These are phyloP conservation scores for Yarrowia sp. DNA, from an alignment of 805 yeast genomes.

Conservation along the genomic window DNA sequence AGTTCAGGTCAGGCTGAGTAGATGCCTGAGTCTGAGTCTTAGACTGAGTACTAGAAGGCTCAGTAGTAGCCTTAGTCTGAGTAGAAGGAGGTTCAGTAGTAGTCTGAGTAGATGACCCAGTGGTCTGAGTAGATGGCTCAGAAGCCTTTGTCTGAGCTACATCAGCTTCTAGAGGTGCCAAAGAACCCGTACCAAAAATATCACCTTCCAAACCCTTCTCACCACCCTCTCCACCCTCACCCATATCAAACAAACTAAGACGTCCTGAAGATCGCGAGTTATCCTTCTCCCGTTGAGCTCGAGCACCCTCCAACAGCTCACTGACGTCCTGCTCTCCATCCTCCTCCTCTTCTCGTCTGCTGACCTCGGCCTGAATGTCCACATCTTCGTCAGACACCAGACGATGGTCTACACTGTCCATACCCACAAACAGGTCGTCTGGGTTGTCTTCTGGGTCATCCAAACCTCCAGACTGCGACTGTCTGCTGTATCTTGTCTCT, in stretches of 20 bases:
- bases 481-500: background rate
- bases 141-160: too few relatives aligned
- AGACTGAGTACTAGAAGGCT: background rate
- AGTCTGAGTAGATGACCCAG: too few relatives aligned
- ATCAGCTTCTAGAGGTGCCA: background rate
- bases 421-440: conserved; percentile 18
- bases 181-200: background rate
- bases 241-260: background rate
- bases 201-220: background rate
- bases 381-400: conserved; percentile 4
- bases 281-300: conserved; percentile 6
- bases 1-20: background rate
- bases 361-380: background rate
- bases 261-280: background rate
- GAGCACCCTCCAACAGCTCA: conserved; percentile 6
- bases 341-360: background rate
- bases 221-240: background rate
- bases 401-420: conserved; percentile 13
- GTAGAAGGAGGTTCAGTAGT: background rate
- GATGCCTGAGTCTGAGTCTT: too few relatives aligned
- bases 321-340: background rate
- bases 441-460: background rate
- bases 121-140: too few relatives aligned
- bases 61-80: background rate
- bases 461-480: background rate